Evolutionary conservation across 305 asterid species (phyloP).

Genomic region (Caryopteris hybrid): DNA sequence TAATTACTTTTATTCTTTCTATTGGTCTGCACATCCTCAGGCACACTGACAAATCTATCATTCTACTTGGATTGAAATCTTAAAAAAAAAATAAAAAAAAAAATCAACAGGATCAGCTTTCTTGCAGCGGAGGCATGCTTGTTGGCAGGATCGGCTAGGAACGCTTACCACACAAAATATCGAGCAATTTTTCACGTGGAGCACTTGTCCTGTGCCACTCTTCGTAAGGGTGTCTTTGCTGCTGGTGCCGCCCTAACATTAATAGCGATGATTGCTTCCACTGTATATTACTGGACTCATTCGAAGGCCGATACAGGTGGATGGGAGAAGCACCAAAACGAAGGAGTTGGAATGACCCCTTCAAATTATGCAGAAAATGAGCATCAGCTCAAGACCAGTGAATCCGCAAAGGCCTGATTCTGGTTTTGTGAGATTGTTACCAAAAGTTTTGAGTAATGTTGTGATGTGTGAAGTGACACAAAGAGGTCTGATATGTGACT

Average conservation of each 20-base stretch:
- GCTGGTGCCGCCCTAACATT: slow-evolving; percentile 82
- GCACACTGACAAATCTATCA: neutral
- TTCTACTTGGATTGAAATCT: neutral
- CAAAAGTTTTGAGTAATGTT: slow-evolving; percentile 1
- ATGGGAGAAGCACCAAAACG: slow-evolving; percentile 81
- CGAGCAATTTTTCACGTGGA: slow-evolving; percentile 51
- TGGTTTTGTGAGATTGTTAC: neutral
- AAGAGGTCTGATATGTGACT: slow-evolving; percentile 18
- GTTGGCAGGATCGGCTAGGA: slow-evolving; percentile 86
- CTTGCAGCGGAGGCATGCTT: slow-evolving; percentile 92
- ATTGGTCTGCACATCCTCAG: neutral
- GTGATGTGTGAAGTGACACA: slow-evolving; percentile 1
- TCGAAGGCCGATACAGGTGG: slow-evolving; percentile 87
- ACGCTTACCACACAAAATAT: slow-evolving; percentile 92
- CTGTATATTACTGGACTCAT: slow-evolving; percentile 71
- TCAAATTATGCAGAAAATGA: slow-evolving; percentile 42
- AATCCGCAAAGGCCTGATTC: slow-evolving; percentile 27
- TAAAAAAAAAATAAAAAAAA: neutral
- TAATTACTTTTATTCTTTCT: neutral
- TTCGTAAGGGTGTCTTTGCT: slow-evolving; percentile 95
- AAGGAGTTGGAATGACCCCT: slow-evolving; percentile 73
- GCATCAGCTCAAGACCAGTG: slow-evolving; percentile 38
- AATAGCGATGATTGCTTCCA: slow-evolving; percentile 55
- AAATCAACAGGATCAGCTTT: slow-evolving; percentile 62
- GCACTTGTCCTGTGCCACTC: slow-evolving; percentile 79